These are phyloP conservation scores for Protoeuglena noctilucae DNA, from an alignment of 139 green algal species.

Conservation along the genomic window DNA sequence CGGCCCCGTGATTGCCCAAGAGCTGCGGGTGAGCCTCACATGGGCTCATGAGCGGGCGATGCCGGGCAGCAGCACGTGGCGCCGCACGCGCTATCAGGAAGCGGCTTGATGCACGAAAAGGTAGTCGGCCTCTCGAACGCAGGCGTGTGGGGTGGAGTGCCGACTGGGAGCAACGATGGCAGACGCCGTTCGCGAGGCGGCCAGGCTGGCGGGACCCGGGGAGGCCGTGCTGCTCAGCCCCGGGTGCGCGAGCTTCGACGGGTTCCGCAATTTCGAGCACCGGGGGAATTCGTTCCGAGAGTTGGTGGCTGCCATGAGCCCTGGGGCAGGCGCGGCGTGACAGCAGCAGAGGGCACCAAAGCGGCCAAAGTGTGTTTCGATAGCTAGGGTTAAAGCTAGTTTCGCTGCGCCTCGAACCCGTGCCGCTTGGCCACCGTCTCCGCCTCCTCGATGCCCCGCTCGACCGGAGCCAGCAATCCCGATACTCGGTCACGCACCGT, in stretches of 20 bases:
- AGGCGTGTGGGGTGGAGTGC: background rate
- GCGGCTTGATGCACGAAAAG: background rate
- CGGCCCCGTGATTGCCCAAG: slow-evolving; percentile 10
- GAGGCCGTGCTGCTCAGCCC: slow-evolving; percentile 29
- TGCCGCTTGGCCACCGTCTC: too few relatives aligned
- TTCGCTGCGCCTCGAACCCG: too few relatives aligned
- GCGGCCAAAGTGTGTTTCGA: too few relatives aligned
- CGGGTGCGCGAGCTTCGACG: slow-evolving; percentile 30
- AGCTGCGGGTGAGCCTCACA: slow-evolving; percentile 4
- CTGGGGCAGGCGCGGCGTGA: too few relatives aligned
- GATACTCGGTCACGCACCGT: too few relatives aligned
- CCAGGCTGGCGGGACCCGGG: background rate
- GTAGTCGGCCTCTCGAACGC: background rate
- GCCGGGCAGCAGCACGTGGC: background rate
- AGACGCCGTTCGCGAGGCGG: background rate
- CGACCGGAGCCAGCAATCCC: too few relatives aligned
- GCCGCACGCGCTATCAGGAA: background rate
- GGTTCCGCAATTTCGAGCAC: slow-evolving; percentile 28
- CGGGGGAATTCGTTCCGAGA: slow-evolving; percentile 17
- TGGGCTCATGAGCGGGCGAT: background rate
- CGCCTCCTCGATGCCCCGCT: too few relatives aligned
- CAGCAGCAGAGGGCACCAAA: too few relatives aligned
- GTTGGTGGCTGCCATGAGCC: too few relatives aligned
- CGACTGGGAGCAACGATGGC: background rate
- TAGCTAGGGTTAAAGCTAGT: too few relatives aligned